phyloP scores from a whole-genome alignment of 164 flowering plant species.

The Annona cherimola region DNA sequence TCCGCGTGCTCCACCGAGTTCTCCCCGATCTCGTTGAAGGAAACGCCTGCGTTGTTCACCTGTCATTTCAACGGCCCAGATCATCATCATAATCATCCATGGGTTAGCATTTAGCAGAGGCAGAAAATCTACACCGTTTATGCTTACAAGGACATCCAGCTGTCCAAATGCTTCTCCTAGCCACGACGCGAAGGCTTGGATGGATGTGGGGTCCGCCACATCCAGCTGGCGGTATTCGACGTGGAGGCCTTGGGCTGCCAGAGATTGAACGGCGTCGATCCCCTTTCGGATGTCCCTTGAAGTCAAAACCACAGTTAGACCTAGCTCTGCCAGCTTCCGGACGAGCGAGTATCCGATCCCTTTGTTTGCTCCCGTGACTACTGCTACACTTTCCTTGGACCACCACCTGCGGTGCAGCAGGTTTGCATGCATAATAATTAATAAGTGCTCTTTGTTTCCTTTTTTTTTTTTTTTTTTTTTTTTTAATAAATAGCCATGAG shows the following conservation, averaged over 20 bases:
- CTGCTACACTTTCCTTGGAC: constrained; percentile 57
- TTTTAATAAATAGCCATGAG: too few relatives aligned
- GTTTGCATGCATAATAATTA: too few relatives aligned
- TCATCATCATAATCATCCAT: not conserved
- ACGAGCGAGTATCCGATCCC: constrained; percentile 77
- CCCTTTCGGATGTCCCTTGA: constrained; percentile 59
- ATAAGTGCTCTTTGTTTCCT: not conserved
- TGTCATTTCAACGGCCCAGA: constrained; percentile 13
- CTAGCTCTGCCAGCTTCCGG: constrained; percentile 52
- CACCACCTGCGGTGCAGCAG: constrained; percentile 53
- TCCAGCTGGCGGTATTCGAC: constrained; percentile 51
- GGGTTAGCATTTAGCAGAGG: not conserved
- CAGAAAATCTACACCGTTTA: too few relatives aligned
- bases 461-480: too few relatives aligned
- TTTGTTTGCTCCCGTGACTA: constrained; percentile 82
- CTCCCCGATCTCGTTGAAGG: constrained; percentile 55
- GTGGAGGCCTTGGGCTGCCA: constrained; percentile 30
- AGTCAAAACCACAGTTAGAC: constrained; percentile 64
- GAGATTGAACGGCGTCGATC: constrained; percentile 35
- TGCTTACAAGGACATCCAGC: constrained; percentile 69
- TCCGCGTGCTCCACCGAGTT: constrained; percentile 79
- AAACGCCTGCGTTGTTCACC: constrained; percentile 91
- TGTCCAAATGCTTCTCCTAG: constrained; percentile 30
- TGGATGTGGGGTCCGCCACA: constrained; percentile 48
- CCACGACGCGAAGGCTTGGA: constrained; percentile 45